Evolutionary conservation across 2,329 filamentous ascomycete genomes (phyloP).

Genomic region (Xylaria sp.): DNA sequence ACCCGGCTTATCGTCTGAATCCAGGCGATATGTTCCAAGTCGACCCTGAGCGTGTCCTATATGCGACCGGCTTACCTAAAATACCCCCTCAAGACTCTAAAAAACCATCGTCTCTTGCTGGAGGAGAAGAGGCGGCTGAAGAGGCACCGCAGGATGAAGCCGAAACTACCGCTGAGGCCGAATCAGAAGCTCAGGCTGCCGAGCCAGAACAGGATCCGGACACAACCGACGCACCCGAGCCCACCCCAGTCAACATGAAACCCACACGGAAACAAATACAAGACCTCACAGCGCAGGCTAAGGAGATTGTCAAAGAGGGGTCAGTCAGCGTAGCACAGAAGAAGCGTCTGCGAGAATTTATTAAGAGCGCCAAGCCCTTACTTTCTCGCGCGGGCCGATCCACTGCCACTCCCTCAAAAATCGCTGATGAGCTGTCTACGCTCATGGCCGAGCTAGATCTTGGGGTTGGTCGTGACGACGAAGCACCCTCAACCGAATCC

Average conservation of each 20-base stretch:
- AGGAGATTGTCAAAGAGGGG: constrained; percentile 67
- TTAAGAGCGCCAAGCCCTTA: constrained; percentile 71
- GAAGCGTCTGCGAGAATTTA: constrained; percentile 78
- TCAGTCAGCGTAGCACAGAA: constrained; percentile 76
- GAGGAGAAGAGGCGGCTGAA: constrained; percentile 41
- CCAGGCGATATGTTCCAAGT: constrained; percentile 99
- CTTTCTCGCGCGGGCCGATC: constrained; percentile 63
- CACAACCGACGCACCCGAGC: constrained; percentile 50
- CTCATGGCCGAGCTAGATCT: constrained; percentile 62
- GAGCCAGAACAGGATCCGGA: constrained; percentile 53
- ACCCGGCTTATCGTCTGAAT: constrained; percentile 93
- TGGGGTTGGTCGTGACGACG: constrained; percentile 36
- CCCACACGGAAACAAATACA: constrained; percentile 57
- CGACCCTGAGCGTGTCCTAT: constrained; percentile 87
- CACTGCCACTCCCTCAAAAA: constrained; percentile 52
- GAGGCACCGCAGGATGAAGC: constrained; percentile 40
- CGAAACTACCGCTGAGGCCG: constrained; percentile 40
- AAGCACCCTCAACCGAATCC: constrained; percentile 40
- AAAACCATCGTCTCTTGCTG: constrained; percentile 6
- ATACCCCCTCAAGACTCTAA: constrained; percentile 45
- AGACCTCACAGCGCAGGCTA: constrained; percentile 66
- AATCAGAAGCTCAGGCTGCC: constrained; percentile 44
- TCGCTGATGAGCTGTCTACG: constrained; percentile 66
- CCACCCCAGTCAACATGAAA: constrained; percentile 45
- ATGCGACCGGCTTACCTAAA: constrained; percentile 83